Percentiles rank a stretch among this genome's conserved stretches.
phyloP scores from a whole-genome alignment of 306 rosid genomes.

The Luffa acutangula region DNA sequence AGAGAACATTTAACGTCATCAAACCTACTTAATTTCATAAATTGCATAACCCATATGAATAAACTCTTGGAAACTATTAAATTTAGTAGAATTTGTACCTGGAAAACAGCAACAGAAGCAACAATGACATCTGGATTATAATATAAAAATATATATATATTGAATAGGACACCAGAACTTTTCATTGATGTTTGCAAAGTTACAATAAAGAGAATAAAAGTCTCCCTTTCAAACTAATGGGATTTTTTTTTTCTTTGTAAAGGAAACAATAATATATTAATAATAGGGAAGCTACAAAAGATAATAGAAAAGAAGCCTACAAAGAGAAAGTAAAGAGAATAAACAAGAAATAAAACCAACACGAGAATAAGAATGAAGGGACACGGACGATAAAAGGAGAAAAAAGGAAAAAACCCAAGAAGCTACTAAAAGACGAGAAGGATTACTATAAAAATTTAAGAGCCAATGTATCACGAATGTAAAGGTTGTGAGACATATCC shows the following conservation, averaged over 20 bases:
- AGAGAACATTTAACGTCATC: not conserved
- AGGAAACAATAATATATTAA: no score
- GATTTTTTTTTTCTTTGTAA: no score
- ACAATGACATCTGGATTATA: not conserved
- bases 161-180: not conserved
- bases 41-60: not conserved
- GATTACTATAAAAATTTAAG: not conserved
- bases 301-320: no score
- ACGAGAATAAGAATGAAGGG: no score
- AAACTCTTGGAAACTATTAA: not conserved
- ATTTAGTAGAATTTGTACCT: not conserved
- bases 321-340: no score
- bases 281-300: no score
- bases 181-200: not conserved
- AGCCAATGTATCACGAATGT: not conserved
- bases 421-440: not conserved
- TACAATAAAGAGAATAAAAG: not conserved
- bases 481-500: not conserved
- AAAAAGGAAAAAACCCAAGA: no score
- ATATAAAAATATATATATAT: not conserved
- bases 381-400: no score
- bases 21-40: not conserved
- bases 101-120: not conserved
- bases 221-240: not conserved
- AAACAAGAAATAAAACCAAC: no score